Evolutionary conservation across 179 eudicot genomes (phyloP), one percentile per base, ranked within the genome.

Genomic region (Gypsophila paniculata): DNA sequence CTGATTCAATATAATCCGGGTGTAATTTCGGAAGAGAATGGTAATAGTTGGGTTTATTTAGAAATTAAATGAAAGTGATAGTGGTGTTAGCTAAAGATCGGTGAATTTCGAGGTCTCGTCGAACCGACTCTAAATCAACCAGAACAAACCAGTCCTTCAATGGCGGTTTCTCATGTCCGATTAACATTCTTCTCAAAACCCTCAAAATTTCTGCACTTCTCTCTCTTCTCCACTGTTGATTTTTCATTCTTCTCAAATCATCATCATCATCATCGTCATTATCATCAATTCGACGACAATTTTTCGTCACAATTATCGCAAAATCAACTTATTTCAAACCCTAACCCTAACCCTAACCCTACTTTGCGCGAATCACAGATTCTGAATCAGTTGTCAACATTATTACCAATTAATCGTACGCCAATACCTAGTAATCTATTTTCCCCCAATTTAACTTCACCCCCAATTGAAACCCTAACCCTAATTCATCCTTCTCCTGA

Each of bases 301-400:
- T 6, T 42, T 17, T 38, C 62, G 8, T 17, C 9, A 9, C 25
- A 19, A 0, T 22, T 57, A 8, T 15, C 22, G 2, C 7, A 18
- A 6, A 3, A 0, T 18, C 52, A 55, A 25, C 63, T 22, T 17
- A 3, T 25, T 10, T n/a, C 73, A 51, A 60, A 59, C 39, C 42
- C 52, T 46, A 65, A 54, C 49, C 29, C n/a, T n/a, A 29, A 29
- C 34, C 34, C 34, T 29, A 29, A 29, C 34, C 34, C 76, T 42
- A 66, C 18, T 53, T 13, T 46, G 8, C 71, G 80, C 42, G 96
- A 91, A 75, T 74, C 77, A 8, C 79, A 61, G 42, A 75, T 89
- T 2, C 76, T 91, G n/a, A 72, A 81, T 21, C 82, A 89, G 68
- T 83, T 91, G 9, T 84, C 88, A 0, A 72, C 80, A 65, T 72